Percentiles rank a stretch among this genome's conserved stretches.
Evolutionary conservation across 345 rosid genomes (phyloP).

Genomic region (Eucalyptus tenuipes): DNA sequence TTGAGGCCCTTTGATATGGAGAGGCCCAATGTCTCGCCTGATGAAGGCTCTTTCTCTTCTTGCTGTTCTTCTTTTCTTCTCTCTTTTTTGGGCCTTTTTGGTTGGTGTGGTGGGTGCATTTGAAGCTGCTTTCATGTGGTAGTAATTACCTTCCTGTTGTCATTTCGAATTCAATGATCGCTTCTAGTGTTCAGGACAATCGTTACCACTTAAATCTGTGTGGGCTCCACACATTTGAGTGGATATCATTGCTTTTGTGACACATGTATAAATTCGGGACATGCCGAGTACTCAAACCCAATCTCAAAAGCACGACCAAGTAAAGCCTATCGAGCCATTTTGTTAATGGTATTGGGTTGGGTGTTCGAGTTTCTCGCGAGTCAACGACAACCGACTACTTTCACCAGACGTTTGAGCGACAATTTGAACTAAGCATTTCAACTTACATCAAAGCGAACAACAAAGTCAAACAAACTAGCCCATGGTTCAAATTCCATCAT

Average conservation of each 20-base stretch:
- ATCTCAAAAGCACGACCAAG: neutral
- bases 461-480: neutral
- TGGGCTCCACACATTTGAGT: neutral
- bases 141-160: neutral
- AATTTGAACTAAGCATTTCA: neutral
- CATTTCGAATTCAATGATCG: neutral
- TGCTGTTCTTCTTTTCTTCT: neutral
- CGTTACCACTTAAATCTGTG: neutral
- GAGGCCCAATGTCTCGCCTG: neutral
- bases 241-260: neutral
- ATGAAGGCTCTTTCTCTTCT: neutral
- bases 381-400: neutral
- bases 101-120: neutral
- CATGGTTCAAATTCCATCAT: neutral
- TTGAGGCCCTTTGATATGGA: neutral
- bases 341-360: neutral
- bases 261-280: neutral
- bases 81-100: neutral
- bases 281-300: neutral
- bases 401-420: neutral
- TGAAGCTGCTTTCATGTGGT: neutral
- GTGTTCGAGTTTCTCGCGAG: neutral
- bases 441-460: neutral
- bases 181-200: neutral
- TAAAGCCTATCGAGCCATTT: neutral